A percentile compares a stretch with the other conserved stretches of the same genome.
phyloP scores from a whole-genome alignment of 495 filamentous ascomycete genomes.

The Rhizodiscina lignyota region DNA sequence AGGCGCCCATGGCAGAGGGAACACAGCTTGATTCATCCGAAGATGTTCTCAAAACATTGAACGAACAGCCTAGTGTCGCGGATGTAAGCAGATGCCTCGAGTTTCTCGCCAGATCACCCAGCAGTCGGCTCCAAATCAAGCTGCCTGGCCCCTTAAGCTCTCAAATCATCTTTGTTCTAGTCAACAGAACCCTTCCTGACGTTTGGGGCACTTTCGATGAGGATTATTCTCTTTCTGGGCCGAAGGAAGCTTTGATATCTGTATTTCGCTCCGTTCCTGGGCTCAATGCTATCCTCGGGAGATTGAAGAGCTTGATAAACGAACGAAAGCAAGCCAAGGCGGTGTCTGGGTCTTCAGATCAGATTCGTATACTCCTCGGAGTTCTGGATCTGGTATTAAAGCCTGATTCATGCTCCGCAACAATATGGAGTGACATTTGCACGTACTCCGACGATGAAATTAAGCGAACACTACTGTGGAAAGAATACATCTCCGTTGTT shows the following conservation, averaged over 20 bases:
- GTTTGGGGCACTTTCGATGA: no score
- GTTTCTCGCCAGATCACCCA: conserved; percentile 29
- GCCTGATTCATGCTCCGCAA: conserved; percentile 31
- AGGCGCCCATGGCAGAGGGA: background rate
- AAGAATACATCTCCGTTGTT: conserved; percentile 46
- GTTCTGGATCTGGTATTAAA: conserved; percentile 38
- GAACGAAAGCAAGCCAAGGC: conserved; percentile 20
- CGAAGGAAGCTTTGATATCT: no score
- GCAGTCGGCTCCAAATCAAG: conserved; percentile 37
- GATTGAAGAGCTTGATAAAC: conserved; percentile 17
- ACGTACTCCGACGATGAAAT: conserved; percentile 18
- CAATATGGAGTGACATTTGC: conserved; percentile 35
- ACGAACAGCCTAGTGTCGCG: conserved; percentile 43
- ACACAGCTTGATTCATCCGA: conserved; percentile 25
- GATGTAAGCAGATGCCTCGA: conserved; percentile 34
- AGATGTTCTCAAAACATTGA: conserved; percentile 46
- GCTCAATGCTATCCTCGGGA: conserved; percentile 35
- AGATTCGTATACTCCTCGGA: conserved; percentile 27
- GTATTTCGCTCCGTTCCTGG: no score
- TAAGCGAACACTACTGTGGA: conserved; percentile 41
- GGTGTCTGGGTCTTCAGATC: conserved; percentile 19
- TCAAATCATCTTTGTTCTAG: conserved; percentile 53
- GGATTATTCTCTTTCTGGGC: no score
- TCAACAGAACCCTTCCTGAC: conserved; percentile 53
- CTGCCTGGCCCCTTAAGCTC: conserved; percentile 46